Conservation (phyloP, 331 rosid genomes). For the Malus hybrid region DNA sequence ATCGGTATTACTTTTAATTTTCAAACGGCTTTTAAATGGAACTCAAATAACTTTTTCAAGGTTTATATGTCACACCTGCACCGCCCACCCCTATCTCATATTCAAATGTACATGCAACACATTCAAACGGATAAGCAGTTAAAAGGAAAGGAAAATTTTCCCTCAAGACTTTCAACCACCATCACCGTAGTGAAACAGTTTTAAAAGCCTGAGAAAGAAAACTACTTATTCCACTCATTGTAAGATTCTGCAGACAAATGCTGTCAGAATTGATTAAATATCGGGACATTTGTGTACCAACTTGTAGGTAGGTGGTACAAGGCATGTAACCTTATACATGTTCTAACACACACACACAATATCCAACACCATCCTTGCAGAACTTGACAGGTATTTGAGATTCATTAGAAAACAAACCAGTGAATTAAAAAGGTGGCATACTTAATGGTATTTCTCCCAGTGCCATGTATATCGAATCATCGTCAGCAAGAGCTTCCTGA, state of each 20-base stretch:
- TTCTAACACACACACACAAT: not conserved
- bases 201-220: not conserved
- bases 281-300: not conserved
- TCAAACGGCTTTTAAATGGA: too few species aligned
- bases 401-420: slow-evolving; percentile 34
- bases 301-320: not conserved
- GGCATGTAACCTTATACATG: not conserved
- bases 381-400: slow-evolving; percentile 6
- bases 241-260: not conserved
- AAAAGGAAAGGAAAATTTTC: not conserved
- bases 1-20: too few species aligned
- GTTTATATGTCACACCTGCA: too few species aligned
- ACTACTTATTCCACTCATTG: not conserved
- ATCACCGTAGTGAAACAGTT: not conserved
- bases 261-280: not conserved
- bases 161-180: not conserved
- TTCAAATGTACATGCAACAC: not conserved
- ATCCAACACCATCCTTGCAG: slow-evolving; percentile 12
- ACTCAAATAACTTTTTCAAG: too few species aligned
- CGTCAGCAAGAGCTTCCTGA: slow-evolving; percentile 82
- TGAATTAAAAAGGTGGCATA: slow-evolving; percentile 47
- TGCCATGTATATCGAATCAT: slow-evolving; percentile 94
- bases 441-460: slow-evolving; percentile 95
- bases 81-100: not conserved
- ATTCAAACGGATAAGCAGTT: not conserved